Evolutionary conservation across 2,329 filamentous ascomycete genomes (phyloP), one percentile per base, ranked within the genome.

Genomic region (Hymenotorrendiella dingleyae): DNA sequence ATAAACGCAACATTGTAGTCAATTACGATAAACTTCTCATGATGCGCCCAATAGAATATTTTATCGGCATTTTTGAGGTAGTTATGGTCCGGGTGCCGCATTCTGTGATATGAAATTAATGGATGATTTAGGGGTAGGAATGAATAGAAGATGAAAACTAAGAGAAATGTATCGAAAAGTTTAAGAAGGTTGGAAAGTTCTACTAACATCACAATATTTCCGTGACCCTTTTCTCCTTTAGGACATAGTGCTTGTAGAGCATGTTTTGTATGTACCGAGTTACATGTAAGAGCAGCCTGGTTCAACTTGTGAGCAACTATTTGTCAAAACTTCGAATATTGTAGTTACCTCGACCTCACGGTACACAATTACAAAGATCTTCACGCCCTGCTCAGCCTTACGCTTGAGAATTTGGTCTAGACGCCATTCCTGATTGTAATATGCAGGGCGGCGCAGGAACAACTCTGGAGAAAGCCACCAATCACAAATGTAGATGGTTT

Each of bases 41-140:
- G 93, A 61, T 98, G 93, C 0, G 93, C 93, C 80, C 91, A 97
- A 68, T 95, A 96, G 59, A 96, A 88, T 0, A 89, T 96, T 86
- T 95, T 94, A 55, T 97, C 91, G 2, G 84, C 86, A 57, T 96
- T 96, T 57, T 96, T 89, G 38, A 97, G 80, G 2, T 95, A 77
- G 52, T 96, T 96, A 67, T 97, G 91, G 62, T 97, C 91, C 0
- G 91, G 91, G 65, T 97, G 91, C 22, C 91, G 80, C 78, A 94
- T 84, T 39, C n/a, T n/a, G n/a, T n/a, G n/a, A n/a, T n/a, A n/a
- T n/a, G n/a, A n/a, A n/a, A n/a, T n/a, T n/a, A n/a, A n/a, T n/a
- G n/a, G n/a, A n/a, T n/a, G n/a, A n/a, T n/a, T n/a, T n/a, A n/a
- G n/a, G n/a, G n/a, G n/a, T n/a, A n/a, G n/a, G n/a, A n/a, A n/a